These are phyloP conservation scores for Neurospora sp. DNA, from an alignment of 495 filamentous ascomycete genomes.

Conservation along the genomic window DNA sequence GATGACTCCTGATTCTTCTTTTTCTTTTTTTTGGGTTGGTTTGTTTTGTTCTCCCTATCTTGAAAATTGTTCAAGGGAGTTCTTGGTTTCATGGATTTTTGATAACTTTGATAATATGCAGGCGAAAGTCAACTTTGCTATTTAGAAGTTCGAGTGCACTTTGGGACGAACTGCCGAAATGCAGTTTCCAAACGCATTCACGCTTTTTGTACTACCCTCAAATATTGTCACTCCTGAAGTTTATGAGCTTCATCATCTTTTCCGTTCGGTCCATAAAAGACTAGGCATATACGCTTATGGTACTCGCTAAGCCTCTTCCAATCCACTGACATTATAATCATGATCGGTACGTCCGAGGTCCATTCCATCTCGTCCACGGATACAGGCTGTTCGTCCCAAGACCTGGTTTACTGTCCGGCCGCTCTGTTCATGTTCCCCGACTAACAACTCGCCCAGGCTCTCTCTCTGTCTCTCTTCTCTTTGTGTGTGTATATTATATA, in stretches of 20 bases:
- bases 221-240: no score
- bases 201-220: no score
- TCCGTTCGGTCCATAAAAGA: neutral
- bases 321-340: no score
- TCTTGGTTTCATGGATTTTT: no score
- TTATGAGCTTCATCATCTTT: neutral
- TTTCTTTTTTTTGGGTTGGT: neutral
- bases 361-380: neutral
- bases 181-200: neutral
- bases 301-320: neutral
- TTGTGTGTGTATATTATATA: neutral
- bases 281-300: neutral
- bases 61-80: no score
- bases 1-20: no score
- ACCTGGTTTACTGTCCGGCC: neutral
- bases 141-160: neutral
- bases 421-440: neutral
- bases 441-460: neutral
- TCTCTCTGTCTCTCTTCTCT: neutral
- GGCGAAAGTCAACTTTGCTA: neutral
- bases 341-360: neutral
- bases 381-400: neutral
- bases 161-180: neutral
- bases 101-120: no score
- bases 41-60: neutral